Base-by-base conservation (phyloP, 768 basidiomycete species). In the Xerocomellus chrysenteron region DNA sequence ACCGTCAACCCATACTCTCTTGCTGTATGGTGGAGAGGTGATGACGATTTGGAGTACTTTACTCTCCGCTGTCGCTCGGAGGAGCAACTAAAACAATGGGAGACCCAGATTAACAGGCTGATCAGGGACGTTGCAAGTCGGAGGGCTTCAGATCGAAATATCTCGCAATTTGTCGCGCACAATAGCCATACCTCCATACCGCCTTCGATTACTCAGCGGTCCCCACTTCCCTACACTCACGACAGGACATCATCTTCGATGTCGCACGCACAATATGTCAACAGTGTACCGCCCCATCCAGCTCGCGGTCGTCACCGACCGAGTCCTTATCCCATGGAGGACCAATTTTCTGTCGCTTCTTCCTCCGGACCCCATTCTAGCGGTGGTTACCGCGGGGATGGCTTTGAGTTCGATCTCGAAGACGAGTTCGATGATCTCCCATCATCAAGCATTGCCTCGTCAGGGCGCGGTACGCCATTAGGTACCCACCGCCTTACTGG, bases 1-100 rank as follows among this genome's bases (percentile, higher is more conserved):
- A 73, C 76, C 37, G 76, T 78, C 68, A 81, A 83, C 24, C 79
- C 85, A 65, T 86, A 92, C 68, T 86, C 92, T 9, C 84, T 98
- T 35, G 87, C 91, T 37, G 90, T 97, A 6, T 94, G 87, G 82
- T 98, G 94, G 94, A 87, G 90, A 66, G 93, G 93, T 5, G 95
- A 97, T 65, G 90, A 94, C 62, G 90, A 92, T 64, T 77, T 93
- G 41, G 97, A 98, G 65, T 94, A 84, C 66, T 98, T 99, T 74
- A 92, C 94, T 28, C 82, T 99, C 50, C 90, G 93, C 53, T 97
- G 96, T 71, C 84, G 91, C 44, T 86, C 86, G 12, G 93, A 98
- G 67, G 97, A 98, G 64, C 92, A 94, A 64, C 83, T 97, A 70
- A 82, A 83, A 45, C 89, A 93, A 66, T 99, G 97, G 97, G 92